Evolutionary conservation across 192 early-diverging fungal species (phyloP), one percentile per base, ranked within the genome.

Genomic region (Backusella circina): DNA sequence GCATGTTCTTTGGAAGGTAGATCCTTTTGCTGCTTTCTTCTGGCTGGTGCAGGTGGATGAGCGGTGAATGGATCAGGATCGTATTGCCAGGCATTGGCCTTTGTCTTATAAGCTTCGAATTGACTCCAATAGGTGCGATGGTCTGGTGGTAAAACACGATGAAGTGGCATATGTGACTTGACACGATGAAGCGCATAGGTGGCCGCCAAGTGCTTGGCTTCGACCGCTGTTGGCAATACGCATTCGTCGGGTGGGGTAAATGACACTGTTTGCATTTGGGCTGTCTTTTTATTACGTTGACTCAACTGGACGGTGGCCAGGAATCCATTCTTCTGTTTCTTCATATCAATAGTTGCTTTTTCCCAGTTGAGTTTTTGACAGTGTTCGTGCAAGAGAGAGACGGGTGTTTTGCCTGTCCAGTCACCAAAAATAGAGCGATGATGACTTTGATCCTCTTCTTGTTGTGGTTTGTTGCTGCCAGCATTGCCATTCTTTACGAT

Each of bases 381-480:
- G 66, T 91, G 90, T 74, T 95, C 95, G 78, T 94, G 86, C 2
- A 97, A 84, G 3, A 95, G 79, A 3, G 88, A 87, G 3, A 90
- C 85, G 0, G 95, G 95, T 0, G 93, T 93, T 72, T 97, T 97
- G 47, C 95, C 95, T 0, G 94, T 96, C 95, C 94, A 95, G 31
- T 87, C 88, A 30, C 88, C 90, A 80, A 95, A 95, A 28, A 88
- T 69, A 3, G 79, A 81, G 10, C 57, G 73, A 7, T 77, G 72
- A 38, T 76, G 75, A 31, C n/a, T 66, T 65, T 72, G 72, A 26
- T 39, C 47, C 37, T 66, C 13, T 68, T 47, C 23, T 38, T 35
- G 15, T 38, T 35, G 15, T 47, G 47, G 10, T 54, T 57, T 73
- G 67, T 41, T 54, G 31, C 26, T 39, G 68, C 65, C 37, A 12